Evolutionary conservation across 139 green algal species (phyloP).

Genomic region (Edaphochlamys debaryana): DNA sequence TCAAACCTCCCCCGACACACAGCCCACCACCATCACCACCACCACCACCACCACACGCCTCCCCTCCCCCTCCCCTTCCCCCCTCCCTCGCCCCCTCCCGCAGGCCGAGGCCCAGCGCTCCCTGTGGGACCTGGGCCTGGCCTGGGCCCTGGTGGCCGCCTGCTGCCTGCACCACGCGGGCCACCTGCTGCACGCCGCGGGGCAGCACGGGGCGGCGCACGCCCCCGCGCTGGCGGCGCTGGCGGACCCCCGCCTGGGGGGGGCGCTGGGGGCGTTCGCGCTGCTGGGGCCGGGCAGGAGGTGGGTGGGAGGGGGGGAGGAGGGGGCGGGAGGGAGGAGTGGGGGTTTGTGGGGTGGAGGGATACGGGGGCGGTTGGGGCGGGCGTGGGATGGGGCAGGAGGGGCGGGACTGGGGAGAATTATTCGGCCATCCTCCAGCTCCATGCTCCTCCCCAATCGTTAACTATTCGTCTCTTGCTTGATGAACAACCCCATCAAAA

Average conservation of each 20-base stretch:
- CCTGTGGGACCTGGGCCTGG: slow-evolving; percentile 70
- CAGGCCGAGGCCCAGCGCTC: slow-evolving; percentile 66
- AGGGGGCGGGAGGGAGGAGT: background rate
- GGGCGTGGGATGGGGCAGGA: background rate
- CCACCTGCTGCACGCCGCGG: slow-evolving; percentile 76
- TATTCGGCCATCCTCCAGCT: too few relatives aligned
- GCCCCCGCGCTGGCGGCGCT: slow-evolving; percentile 69
- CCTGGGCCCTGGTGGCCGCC: slow-evolving; percentile 79
- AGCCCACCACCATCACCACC: too few relatives aligned
- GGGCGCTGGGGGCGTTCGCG: slow-evolving; percentile 75
- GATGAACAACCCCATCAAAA: too few relatives aligned
- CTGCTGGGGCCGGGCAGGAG: slow-evolving; percentile 84
- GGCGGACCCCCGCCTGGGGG: slow-evolving; percentile 69
- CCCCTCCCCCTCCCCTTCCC: too few relatives aligned
- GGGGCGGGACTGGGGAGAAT: too few relatives aligned
- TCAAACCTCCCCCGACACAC: background rate
- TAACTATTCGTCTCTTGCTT: too few relatives aligned
- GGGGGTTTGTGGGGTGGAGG: background rate
- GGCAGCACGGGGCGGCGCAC: slow-evolving; percentile 74
- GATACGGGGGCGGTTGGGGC: background rate
- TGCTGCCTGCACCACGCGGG: slow-evolving; percentile 88
- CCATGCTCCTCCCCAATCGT: too few relatives aligned
- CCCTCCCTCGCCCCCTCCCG: background rate
- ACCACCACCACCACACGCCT: too few relatives aligned
- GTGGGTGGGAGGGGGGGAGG: slow-evolving; percentile 23